phyloP scores from a whole-genome alignment of 2,329 filamentous ascomycete genomes.

The Xenoacremonium recifei region DNA sequence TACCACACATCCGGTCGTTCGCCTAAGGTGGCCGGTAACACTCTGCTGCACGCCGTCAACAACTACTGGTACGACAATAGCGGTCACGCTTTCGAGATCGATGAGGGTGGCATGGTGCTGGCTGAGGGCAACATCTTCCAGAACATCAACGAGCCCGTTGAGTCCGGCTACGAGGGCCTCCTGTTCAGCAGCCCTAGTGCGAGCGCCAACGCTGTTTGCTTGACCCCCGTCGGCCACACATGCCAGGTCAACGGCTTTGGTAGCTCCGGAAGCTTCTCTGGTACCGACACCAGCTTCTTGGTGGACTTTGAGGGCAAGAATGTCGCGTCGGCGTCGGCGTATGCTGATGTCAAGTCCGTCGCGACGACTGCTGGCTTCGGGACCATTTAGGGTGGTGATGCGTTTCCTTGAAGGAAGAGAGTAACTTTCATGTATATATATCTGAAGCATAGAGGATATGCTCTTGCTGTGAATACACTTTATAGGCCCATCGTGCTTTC shows the following conservation, averaged over 20 bases:
- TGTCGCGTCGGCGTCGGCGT: conserved; percentile 42
- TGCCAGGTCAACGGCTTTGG: conserved; percentile 52
- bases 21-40: conserved; percentile 57
- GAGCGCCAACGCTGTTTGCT: conserved; percentile 40
- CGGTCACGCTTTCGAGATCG: conserved; percentile 58
- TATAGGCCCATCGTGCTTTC: too few relatives aligned
- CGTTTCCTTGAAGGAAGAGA: conserved; percentile 6
- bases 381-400: conserved; percentile 34
- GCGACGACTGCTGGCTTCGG: conserved; percentile 45
- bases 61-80: conserved; percentile 58
- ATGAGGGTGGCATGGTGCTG: conserved; percentile 42
- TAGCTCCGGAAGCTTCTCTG: conserved; percentile 36
- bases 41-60: conserved; percentile 59
- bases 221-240: conserved; percentile 42
- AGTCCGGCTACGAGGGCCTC: conserved; percentile 30
- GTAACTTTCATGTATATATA: conserved; percentile 17
- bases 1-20: conserved; percentile 56
- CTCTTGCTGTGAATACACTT: too few relatives aligned
- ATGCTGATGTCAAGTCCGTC: conserved; percentile 35
- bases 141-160: conserved; percentile 45
- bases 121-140: conserved; percentile 60
- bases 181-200: conserved; percentile 32
- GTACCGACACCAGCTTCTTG: conserved; percentile 48
- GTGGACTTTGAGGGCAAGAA: conserved; percentile 51
- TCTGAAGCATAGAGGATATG: neutral